A percentile compares a stretch with the other conserved stretches of the same genome.
Evolutionary conservation across 805 yeast species (phyloP).

Genomic region (Starmerella cellae): DNA sequence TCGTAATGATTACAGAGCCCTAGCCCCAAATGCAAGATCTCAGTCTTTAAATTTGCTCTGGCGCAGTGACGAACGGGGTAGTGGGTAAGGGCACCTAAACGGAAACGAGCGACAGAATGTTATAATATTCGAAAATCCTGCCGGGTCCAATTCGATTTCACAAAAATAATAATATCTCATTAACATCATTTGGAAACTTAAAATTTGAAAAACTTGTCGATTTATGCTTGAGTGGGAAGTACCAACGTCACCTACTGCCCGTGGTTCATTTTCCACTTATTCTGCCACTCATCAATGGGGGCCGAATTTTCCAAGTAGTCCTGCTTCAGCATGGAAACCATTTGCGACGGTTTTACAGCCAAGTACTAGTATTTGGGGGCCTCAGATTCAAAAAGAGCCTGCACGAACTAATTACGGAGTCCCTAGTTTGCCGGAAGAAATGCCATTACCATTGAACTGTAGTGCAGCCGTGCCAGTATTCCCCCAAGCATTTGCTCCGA

Average conservation of each 20-base stretch:
- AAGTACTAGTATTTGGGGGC: slow-evolving; percentile 15
- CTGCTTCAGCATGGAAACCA: neutral
- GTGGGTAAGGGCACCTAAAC: slow-evolving; percentile 5
- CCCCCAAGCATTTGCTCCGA: neutral
- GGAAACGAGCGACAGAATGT: slow-evolving; percentile 8
- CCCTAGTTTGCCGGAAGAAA: neutral
- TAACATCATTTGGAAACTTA: neutral
- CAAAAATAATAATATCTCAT: no score
- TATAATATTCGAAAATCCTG: neutral
- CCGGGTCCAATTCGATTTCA: neutral
- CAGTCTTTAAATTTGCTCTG: slow-evolving; percentile 9
- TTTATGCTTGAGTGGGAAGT: slow-evolving; percentile 1
- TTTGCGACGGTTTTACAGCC: slow-evolving; percentile 10
- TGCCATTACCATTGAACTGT: neutral
- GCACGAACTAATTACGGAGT: neutral
- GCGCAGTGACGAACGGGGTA: slow-evolving; percentile 7
- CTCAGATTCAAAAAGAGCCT: slow-evolving; percentile 3
- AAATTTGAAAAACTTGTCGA: no score
- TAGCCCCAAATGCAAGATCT: slow-evolving; percentile 8
- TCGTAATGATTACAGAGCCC: slow-evolving; percentile 14
- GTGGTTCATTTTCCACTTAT: neutral
- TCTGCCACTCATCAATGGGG: neutral
- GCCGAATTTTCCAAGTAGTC: neutral
- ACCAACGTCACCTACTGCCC: neutral
- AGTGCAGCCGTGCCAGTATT: neutral